Evolutionary conservation across 2,329 filamentous ascomycete genomes (phyloP), one percentile per base, ranked within the genome.

Genomic region (Alternaria sp.): DNA sequence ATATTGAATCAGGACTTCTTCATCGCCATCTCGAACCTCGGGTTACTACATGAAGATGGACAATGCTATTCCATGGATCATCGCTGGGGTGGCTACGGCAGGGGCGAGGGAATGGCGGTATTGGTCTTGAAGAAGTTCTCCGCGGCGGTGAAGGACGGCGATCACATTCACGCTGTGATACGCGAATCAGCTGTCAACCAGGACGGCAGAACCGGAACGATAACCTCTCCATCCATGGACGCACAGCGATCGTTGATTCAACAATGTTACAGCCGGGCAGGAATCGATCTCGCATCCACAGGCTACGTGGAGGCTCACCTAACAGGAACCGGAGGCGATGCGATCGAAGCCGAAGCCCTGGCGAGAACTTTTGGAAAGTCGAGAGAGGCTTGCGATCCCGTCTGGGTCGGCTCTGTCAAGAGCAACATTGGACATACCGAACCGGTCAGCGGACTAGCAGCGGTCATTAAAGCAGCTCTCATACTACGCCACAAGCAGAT

Each of bases 261-360:
- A 30, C 28, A 55, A 20, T 55, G 53, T 16, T 56, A 60, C 25
- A 25, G 20, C 10, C 38, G 32, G 11, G 57, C 57, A 4, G 36
- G 43, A 11, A 27, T 64, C 8, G 52, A 62, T 28, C 54, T 57
- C 18, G 22, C 34, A 5, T 28, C 30, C 9, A 64, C 62, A 14
- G 54, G 41, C 4, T 64, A 62, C 41, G 44, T 64, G 2, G 62
- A 64, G 11, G 62, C 59, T 27, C 62, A 64, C 20, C 34, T 86
- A 7, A 88, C 86, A 0, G 86, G 86, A 5, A 88, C 86, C 44
- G 85, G 82, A 3, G 60, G 60, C 16, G 69, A 72, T 27, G 65
- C 65, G 2, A 62, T 64, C 8, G 68, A 72, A 45, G 50, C 59
- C 1, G 52, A 55, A 10, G 59, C 45, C 14, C 41, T 61, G 3